Evolutionary conservation across 345 rosid genomes (phyloP), one percentile per base, ranked within the genome.

Genomic region (Clausena lansium): DNA sequence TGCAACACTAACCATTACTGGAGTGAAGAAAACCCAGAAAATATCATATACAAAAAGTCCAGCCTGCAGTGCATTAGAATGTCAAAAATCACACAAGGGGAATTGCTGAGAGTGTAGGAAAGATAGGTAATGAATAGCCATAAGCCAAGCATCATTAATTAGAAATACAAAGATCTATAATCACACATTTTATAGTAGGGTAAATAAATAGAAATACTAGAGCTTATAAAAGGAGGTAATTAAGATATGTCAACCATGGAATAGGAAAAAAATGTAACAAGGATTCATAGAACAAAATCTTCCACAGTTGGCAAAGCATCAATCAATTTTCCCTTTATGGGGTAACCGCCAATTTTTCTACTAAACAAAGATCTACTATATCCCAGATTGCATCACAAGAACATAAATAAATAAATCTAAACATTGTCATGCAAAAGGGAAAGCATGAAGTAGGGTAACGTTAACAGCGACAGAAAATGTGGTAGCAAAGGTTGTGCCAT

Each of bases 1-100:
- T 67, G 98, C 99, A 74, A 97, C 98, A 75, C 98, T 92, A 75
- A 97, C 99, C 98, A 97, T 97, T 47, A 97, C 99, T 1, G 98
- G 99, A 68, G 99, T 97, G 83, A 97, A 94, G 93, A 97, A 97
- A 85, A 97, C 98, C 98, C 98, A 97, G 89, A 97, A 97, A 76
- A 94, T 94, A 82, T 97, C 98, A 70, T 94, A 96, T 47, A 92
- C 91, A 84, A 97, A 97, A 80, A 97, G 98, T 62, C 98, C 99
- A 75, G 90, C 97, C 99, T 97, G 82, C 84, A 83, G 61, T 57
- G 57, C 15, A 58, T 28, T 45, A 73, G 36, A 13, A 72, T 41
- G 22, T 55, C 22, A 71, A 67, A 66, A 47, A 47, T 64, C 63
- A 70, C 59, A 69, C 7, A 33, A 75, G 64, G 6, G 30, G 39